These are phyloP conservation scores for Komagataella mondaviorum DNA, from an alignment of 805 yeast species.

Conservation along the genomic window DNA sequence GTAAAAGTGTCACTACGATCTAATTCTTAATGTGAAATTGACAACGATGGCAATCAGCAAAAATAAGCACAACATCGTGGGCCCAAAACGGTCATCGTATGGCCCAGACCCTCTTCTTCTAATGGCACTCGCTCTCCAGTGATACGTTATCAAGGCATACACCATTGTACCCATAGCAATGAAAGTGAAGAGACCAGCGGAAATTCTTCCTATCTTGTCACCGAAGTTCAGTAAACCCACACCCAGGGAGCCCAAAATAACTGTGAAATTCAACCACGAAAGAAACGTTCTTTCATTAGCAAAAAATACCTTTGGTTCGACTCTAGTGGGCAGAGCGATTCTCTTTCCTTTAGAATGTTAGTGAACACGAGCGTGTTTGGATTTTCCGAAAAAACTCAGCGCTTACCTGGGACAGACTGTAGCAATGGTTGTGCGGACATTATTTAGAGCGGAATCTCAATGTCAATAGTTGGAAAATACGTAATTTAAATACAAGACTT, in stretches of 20 bases:
- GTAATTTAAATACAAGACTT: not conserved
- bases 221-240: conserved; percentile 95
- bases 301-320: conserved; percentile 97
- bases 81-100: conserved; percentile 98
- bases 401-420: conserved; percentile 57
- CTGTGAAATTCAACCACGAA: conserved; percentile 99
- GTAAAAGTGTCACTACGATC: conserved; percentile 20
- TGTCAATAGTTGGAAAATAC: not conserved
- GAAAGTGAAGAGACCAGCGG: conserved; percentile 88
- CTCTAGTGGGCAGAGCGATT: conserved; percentile 95
- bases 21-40: conserved; percentile 76
- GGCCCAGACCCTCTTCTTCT: conserved; percentile 97
- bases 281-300: conserved; percentile 98
- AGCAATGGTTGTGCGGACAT: conserved; percentile 66
- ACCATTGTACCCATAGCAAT: conserved; percentile 98
- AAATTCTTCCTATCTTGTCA: conserved; percentile 81
- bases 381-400: not conserved
- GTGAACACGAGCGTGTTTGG: conserved; percentile 2
- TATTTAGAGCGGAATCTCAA: not conserved
- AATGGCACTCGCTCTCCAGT: conserved; percentile 99
- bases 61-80: conserved; percentile 93
- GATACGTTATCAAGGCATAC: conserved; percentile 90
- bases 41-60: conserved; percentile 86
- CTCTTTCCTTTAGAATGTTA: conserved; percentile 44
- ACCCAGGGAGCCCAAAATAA: conserved; percentile 90